Evolutionary conservation across 768 basidiomycete species (phyloP).

Genomic region (Steccherinum ochraceum): DNA sequence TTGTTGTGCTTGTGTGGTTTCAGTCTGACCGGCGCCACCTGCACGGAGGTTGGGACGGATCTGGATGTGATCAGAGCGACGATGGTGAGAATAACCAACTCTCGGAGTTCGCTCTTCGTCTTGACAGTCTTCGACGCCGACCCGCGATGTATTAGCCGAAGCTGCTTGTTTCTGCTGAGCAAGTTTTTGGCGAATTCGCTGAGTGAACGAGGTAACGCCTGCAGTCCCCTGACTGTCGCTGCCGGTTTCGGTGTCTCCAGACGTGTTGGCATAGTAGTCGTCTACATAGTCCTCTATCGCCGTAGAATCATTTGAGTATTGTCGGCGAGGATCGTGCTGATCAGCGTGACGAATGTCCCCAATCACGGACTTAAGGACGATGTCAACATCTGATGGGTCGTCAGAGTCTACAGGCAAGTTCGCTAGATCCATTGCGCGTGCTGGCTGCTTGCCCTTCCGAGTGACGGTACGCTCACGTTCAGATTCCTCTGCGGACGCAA

Average conservation of each 20-base stretch:
- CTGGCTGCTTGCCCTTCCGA: neutral
- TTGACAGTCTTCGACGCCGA: neutral
- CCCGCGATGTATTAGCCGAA: neutral
- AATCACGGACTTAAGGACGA: neutral
- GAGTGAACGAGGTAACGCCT: slow-evolving; percentile 9
- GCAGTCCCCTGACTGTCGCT: neutral
- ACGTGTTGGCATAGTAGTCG: neutral
- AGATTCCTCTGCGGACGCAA: neutral
- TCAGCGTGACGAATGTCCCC: neutral
- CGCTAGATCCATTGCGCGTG: neutral
- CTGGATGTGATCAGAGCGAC: neutral
- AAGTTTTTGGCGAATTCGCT: slow-evolving; percentile 11
- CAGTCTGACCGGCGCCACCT: neutral
- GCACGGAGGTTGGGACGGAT: neutral
- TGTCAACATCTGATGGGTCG: neutral
- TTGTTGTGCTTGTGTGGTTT: neutral
- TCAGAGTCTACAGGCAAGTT: neutral
- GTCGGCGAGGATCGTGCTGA: neutral
- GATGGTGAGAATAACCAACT: slow-evolving; percentile 1
- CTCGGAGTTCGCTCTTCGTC: slow-evolving; percentile 12
- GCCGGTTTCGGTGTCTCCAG: neutral
- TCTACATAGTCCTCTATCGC: neutral
- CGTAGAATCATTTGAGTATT: neutral
- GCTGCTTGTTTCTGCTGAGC: too few species aligned
- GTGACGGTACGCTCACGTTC: neutral